Evolutionary conservation across 1,284 basidiomycete species (phyloP).

Genomic region (Ustilago nuda): DNA sequence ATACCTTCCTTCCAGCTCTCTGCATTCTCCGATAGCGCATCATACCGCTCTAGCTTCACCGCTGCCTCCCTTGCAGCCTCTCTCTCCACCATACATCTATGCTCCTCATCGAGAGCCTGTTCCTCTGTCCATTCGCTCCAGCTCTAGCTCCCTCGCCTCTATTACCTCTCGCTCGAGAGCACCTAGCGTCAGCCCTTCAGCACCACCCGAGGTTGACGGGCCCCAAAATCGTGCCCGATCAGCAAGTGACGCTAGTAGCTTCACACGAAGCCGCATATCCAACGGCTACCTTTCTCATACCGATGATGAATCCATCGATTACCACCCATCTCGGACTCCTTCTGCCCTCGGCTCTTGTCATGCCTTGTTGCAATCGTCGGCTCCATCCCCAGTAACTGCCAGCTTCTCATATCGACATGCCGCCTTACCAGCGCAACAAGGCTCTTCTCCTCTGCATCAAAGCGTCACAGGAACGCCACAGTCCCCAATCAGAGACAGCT

Average conservation of each 20-base stretch:
- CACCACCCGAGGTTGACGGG: constrained; percentile 8
- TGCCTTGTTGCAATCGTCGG: background rate
- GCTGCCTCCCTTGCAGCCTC: background rate
- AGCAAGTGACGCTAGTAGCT: constrained; percentile 45
- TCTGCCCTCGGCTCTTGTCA: background rate
- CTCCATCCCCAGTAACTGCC: background rate
- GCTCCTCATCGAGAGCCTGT: background rate
- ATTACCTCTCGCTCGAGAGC: constrained; percentile 12
- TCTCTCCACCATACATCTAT: background rate
- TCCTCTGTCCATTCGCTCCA: background rate
- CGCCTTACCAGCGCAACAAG: too few relatives aligned
- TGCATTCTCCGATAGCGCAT: background rate
- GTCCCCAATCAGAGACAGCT: background rate
- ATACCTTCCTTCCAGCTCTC: constrained; percentile 1
- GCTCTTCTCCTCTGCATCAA: background rate
- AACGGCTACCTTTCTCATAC: constrained; percentile 22
- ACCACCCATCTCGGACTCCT: background rate
- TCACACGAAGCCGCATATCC: constrained; percentile 42
- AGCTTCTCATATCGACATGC: background rate
- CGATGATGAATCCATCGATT: constrained; percentile 27
- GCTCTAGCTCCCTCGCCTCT: constrained; percentile 6
- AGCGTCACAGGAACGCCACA: background rate
- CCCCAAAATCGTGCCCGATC: constrained; percentile 20
- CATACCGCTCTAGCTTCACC: background rate
- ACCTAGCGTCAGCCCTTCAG: constrained; percentile 24